phyloP scores from a whole-genome alignment of 2,329 filamentous ascomycete species.

The Fusarium bactridioides region DNA sequence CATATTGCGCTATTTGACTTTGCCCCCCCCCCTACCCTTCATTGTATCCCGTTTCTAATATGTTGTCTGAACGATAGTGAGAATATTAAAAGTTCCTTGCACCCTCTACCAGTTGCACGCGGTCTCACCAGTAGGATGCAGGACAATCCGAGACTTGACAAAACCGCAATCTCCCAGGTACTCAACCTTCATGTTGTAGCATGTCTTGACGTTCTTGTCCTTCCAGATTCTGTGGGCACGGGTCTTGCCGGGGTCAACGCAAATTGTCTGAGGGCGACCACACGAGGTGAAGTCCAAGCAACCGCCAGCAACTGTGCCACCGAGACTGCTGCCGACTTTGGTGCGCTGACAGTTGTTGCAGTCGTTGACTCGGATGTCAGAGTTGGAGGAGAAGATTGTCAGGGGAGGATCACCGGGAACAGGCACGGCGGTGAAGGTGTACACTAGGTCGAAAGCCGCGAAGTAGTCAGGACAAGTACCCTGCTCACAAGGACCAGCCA shows the following conservation, averaged over 20 bases:
- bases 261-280: neutral
- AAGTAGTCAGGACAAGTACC: neutral
- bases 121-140: neutral
- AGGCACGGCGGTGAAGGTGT: neutral
- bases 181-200: neutral
- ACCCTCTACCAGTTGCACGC: neutral
- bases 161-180: neutral
- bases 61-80: accelerated
- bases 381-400: neutral
- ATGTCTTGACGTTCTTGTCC: neutral
- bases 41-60: no score
- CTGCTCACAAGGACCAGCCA: neutral
- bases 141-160: neutral
- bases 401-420: neutral
- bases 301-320: neutral
- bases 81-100: no score
- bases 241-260: neutral
- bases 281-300: neutral
- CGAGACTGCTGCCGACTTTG: neutral
- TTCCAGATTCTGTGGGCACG: neutral
- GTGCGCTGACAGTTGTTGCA: neutral
- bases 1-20: no score
- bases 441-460: neutral
- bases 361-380: neutral
- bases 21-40: no score